Base-by-base conservation (phyloP, 2,329 filamentous ascomycete species). In the Botrytis hyacinthi region DNA sequence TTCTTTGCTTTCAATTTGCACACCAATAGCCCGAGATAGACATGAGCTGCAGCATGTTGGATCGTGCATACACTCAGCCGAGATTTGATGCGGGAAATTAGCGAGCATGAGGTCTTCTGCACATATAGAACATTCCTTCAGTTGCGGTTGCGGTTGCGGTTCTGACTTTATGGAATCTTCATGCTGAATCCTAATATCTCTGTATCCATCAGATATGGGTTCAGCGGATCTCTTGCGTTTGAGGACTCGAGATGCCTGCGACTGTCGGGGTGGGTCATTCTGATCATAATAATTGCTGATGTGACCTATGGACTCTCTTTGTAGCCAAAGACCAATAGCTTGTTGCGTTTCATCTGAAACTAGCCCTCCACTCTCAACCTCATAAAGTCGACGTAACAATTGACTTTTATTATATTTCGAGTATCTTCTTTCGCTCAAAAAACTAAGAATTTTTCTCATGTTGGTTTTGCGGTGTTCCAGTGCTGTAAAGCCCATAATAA, bases 1-100 rank as follows among this genome's bases (percentile, higher is more conserved):
- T 2, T 81, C 73, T 10, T 59, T 44, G 8, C 72, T 59, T 32
- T 48, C 46, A 46, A 78, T 76, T 9, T 77, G 74, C 3, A 42
- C n/a, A 5, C 74, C 68, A 6, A 78, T 68, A 32, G 18, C 57
- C 20, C 42, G 26, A 2, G 71, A 67, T 4, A 77, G 14, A 44
- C 78, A 78, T 29, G 8, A 10, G 22, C 3, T 18, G 65, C 78
- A 77, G 48, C 72, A 69, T 16, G 62, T 69, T 42, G 73, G 54
- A 18, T 72, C 42, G 67, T 78, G 76, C 12, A 70, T 48, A 57
- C 75, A 78, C 8, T 14, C 29, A 16, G 20, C 5, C 1, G 61
- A n/a, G 29, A 68, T 68, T 6, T 60, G 37, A 60, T 40, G 1
- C 2, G 70, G 62, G 9, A 72, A 72, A 2, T 54, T 9, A 35